A percentile compares a stretch with the other conserved stretches of the same genome.
Conservation (phyloP, 1,284 basidiomycete genomes). For the Heliocybe sulcata region DNA sequence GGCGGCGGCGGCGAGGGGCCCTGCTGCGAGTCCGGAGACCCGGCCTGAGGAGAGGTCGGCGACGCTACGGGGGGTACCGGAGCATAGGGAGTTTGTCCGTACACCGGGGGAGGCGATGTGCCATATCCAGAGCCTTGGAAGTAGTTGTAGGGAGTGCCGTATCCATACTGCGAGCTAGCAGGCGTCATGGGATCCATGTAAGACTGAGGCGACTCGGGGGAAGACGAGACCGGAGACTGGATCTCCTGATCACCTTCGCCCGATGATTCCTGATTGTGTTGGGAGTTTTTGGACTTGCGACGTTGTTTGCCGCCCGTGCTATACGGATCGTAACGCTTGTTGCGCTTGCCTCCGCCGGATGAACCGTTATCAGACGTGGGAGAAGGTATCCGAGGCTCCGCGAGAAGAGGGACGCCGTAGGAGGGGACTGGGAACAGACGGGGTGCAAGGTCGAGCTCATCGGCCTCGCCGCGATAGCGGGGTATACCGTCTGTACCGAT, state of each 20-base stretch:
- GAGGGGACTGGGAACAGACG: slow-evolving; percentile 41
- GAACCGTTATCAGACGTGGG: not conserved
- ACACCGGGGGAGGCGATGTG: not conserved
- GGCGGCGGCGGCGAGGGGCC: not conserved
- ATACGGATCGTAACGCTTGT: slow-evolving; percentile 50
- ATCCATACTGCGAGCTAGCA: not conserved
- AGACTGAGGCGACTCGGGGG: not conserved
- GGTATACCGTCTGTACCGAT: slow-evolving; percentile 76
- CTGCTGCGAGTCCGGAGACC: not conserved
- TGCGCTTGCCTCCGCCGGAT: slow-evolving; percentile 26
- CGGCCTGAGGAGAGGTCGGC: not conserved
- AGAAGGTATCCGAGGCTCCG: not conserved
- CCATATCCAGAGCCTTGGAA: not conserved
- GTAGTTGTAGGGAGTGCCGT: not conserved
- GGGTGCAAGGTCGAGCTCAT: slow-evolving; percentile 49
- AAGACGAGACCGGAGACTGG: not conserved
- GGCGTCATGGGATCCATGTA: not conserved
- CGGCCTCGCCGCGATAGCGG: slow-evolving; percentile 75
- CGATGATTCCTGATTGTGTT: slow-evolving; percentile 11
- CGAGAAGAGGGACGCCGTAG: slow-evolving; percentile 38
- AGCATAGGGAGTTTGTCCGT: not conserved
- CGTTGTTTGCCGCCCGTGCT: slow-evolving; percentile 19
- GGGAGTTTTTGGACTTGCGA: slow-evolving; percentile 16
- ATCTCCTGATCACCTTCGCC: not conserved
- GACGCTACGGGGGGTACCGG: not conserved